Evolutionary conservation across 441 rosid genomes (phyloP).

Genomic region (Jatropha podagrica): DNA sequence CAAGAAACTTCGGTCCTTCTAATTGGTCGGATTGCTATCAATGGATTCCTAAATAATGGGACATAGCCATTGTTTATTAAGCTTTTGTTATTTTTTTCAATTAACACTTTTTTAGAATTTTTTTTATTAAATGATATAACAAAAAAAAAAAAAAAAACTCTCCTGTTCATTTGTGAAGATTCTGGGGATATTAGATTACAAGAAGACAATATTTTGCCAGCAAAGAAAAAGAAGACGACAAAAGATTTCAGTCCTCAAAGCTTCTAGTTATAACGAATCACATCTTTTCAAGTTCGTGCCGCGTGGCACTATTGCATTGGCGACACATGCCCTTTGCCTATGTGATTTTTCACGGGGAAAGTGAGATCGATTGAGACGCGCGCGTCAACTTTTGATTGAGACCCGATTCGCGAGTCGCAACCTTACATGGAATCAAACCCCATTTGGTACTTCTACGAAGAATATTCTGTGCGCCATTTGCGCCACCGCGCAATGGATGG

Average conservation of each 20-base stretch:
- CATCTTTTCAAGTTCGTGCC: not conserved
- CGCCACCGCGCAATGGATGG: not conserved
- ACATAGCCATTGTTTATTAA: no score
- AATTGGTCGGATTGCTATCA: no score
- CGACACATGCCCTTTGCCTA: not conserved
- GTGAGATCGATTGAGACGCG: not conserved
- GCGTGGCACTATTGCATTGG: not conserved
- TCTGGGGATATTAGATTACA: not conserved
- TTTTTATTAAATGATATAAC: no score
- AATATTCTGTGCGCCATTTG: not conserved
- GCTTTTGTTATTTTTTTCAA: no score
- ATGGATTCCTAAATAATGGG: no score
- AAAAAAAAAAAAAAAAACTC: no score
- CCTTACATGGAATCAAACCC: not conserved
- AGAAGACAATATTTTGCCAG: not conserved
- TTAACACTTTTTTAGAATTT: no score
- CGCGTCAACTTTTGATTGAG: constrained; percentile 5
- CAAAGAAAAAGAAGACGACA: not conserved
- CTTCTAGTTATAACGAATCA: not conserved
- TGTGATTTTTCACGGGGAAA: constrained; percentile 5
- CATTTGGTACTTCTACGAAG: not conserved
- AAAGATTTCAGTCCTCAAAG: constrained; percentile 7
- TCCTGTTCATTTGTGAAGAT: no score
- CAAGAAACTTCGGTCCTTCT: no score
- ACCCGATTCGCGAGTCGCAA: not conserved